Conservation (phyloP, 371 early-diverging fungal species). For the Capniomyces stellatus region DNA sequence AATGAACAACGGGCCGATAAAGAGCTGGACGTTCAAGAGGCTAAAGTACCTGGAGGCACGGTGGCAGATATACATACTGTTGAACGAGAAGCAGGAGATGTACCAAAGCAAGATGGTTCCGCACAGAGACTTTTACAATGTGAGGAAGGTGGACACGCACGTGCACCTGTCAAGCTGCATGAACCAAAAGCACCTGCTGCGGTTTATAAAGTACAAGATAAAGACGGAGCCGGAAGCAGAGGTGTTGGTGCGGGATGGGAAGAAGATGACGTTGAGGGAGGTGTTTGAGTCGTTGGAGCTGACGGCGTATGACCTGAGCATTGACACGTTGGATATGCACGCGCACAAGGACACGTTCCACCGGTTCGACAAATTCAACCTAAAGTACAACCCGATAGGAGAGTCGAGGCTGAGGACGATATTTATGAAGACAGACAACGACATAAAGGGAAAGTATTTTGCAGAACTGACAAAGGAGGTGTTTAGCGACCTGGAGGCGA, state of each 20-base stretch:
- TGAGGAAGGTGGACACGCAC: conserved; percentile 97
- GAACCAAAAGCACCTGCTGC: conserved; percentile 96
- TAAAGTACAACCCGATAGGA: conserved; percentile 93
- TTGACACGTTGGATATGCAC: conserved; percentile 97
- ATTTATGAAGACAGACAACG: conserved; percentile 94
- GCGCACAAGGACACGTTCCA: conserved; percentile 74
- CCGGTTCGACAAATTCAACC: conserved; percentile 94
- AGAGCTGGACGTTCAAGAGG: conserved; percentile 85
- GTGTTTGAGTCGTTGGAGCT: conserved; percentile 90
- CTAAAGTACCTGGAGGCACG: conserved; percentile 85
- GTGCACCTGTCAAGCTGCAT: conserved; percentile 93
- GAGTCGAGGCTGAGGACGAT: conserved; percentile 56
- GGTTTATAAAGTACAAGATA: conserved; percentile 94
- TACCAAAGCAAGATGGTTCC: conserved; percentile 87
- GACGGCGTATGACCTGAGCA: conserved; percentile 88
- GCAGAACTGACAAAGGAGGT: conserved; percentile 95
- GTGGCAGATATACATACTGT: conserved; percentile 81
- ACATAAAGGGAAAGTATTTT: conserved; percentile 74
- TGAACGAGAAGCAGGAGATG: conserved; percentile 89
- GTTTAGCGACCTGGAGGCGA: conserved; percentile 78
- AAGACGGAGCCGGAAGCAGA: conserved; percentile 57
- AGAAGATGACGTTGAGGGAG: conserved; percentile 45
- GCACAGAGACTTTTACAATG: conserved; percentile 96
- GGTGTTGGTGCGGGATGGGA: conserved; percentile 56
- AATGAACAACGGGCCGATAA: conserved; percentile 88